phyloP scores from a whole-genome alignment of 2,329 filamentous ascomycete genomes.

The Xenoacremonium recifei region DNA sequence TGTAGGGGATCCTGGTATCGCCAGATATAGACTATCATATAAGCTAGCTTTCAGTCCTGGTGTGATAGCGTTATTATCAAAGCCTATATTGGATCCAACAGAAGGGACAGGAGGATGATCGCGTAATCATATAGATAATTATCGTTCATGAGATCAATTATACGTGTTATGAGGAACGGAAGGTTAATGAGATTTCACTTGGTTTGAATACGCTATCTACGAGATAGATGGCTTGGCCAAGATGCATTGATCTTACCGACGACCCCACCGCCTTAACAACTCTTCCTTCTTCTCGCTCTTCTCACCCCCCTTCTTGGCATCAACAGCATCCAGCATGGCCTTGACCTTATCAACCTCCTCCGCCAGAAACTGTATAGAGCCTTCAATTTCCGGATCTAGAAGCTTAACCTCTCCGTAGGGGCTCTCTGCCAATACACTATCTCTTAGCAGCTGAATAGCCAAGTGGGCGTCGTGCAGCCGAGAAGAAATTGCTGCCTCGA shows the following conservation, averaged over 20 bases:
- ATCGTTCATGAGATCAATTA: too few species aligned
- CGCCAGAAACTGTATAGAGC: constrained; percentile 44
- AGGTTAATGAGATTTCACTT: too few species aligned
- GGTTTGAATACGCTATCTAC: too few species aligned
- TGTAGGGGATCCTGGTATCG: too few species aligned
- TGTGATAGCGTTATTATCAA: too few species aligned
- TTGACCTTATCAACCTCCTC: constrained; percentile 43
- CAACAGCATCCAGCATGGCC: constrained; percentile 36
- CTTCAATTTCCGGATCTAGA: constrained; percentile 52
- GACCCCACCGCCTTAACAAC: constrained; percentile 37
- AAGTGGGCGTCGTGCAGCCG: constrained; percentile 47
- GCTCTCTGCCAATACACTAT: constrained; percentile 54
- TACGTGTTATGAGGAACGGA: too few species aligned
- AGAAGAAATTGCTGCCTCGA: constrained; percentile 42
- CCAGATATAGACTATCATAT: too few species aligned
- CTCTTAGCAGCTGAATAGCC: constrained; percentile 48
- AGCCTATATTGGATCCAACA: too few species aligned
- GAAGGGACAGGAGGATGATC: too few species aligned
- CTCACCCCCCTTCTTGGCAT: constrained; percentile 34
- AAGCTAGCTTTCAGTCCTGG: too few species aligned
- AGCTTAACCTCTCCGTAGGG: constrained; percentile 47
- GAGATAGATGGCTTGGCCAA: too few species aligned
- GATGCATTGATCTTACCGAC: not conserved
- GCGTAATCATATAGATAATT: too few species aligned
- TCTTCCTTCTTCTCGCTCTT: constrained; percentile 50